phyloP scores from a whole-genome alignment of 495 filamentous ascomycete genomes.

The Penicillium paxilli region DNA sequence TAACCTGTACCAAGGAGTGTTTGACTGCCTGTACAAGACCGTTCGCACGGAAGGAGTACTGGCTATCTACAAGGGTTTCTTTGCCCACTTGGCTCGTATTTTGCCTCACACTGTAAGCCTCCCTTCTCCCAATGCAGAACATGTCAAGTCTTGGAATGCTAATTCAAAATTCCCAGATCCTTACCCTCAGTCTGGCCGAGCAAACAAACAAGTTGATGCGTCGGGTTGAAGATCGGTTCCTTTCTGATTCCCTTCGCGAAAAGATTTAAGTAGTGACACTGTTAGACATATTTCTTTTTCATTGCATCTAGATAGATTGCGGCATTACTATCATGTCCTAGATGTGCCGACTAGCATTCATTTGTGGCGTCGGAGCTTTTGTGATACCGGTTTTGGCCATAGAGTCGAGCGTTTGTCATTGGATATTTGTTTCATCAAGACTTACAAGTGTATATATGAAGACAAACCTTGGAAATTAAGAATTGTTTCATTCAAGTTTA shows the following conservation, averaged over 20 bases:
- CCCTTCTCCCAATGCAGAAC: not conserved
- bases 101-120: conserved; percentile 79
- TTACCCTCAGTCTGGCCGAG: conserved; percentile 91
- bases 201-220: conserved; percentile 93
- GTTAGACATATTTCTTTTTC: not conserved
- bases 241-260: conserved; percentile 50
- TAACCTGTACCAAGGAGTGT: conserved; percentile 88
- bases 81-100: conserved; percentile 92
- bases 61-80: conserved; percentile 97
- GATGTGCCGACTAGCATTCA: conserved; percentile 3
- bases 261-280: conserved; percentile 37
- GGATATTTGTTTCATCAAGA: not conserved
- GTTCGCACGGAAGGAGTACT: conserved; percentile 86
- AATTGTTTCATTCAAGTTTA: not conserved
- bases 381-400: conserved; percentile 14
- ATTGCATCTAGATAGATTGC: conserved; percentile 2
- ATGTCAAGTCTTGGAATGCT: not conserved
- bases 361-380: conserved; percentile 1
- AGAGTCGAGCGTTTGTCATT: conserved; percentile 9
- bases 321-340: conserved; percentile 5
- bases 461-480: not conserved
- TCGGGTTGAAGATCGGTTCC: conserved; percentile 69
- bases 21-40: conserved; percentile 90
- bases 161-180: conserved; percentile 51
- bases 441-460: not conserved